A percentile compares a stretch with the other conserved stretches of the same genome.
Conservation (phyloP, 1,284 basidiomycete genomes). For the Paramarasmius palmivorus region DNA sequence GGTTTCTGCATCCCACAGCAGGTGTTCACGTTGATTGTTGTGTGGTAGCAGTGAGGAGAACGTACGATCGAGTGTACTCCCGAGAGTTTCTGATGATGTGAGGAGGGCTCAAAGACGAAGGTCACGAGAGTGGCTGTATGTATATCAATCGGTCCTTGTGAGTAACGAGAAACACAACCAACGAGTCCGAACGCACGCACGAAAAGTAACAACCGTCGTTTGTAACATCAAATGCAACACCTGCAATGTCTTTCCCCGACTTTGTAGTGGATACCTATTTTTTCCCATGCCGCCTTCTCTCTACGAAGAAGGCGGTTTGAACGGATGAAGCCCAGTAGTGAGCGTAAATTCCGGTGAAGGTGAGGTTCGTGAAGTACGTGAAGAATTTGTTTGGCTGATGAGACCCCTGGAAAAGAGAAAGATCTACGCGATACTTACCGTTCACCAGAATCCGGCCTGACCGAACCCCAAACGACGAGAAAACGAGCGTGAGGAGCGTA, state of each 20-base stretch:
- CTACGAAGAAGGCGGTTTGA: conserved; percentile 51
- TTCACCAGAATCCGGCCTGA: conserved; percentile 25
- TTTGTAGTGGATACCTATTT: conserved; percentile 54
- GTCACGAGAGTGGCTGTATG: conserved; percentile 72
- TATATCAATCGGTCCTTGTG: no score
- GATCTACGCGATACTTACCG: conserved; percentile 29
- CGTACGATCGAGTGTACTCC: conserved; percentile 37
- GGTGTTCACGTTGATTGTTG: background rate
- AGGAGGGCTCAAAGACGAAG: conserved; percentile 63
- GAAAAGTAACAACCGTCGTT: conserved; percentile 56
- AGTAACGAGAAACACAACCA: background rate
- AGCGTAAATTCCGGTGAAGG: conserved; percentile 60
- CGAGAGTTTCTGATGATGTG: conserved; percentile 41
- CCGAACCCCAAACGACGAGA: conserved; percentile 41
- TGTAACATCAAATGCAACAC: conserved; percentile 56
- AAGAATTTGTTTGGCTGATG: conserved; percentile 43
- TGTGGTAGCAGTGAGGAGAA: no score
- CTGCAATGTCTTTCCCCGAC: conserved; percentile 57
- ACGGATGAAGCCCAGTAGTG: conserved; percentile 63
- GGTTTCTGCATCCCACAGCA: conserved; percentile 54
- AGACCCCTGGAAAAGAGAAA: background rate
- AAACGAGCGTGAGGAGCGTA: conserved; percentile 46
- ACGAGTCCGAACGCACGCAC: no score
- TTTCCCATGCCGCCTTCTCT: conserved; percentile 17
- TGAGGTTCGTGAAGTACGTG: conserved; percentile 64